A percentile compares a stretch with the other conserved stretches of the same genome.
phyloP scores from a whole-genome alignment of 169 alveolate species.

The Plasmodium gonderi region DNA sequence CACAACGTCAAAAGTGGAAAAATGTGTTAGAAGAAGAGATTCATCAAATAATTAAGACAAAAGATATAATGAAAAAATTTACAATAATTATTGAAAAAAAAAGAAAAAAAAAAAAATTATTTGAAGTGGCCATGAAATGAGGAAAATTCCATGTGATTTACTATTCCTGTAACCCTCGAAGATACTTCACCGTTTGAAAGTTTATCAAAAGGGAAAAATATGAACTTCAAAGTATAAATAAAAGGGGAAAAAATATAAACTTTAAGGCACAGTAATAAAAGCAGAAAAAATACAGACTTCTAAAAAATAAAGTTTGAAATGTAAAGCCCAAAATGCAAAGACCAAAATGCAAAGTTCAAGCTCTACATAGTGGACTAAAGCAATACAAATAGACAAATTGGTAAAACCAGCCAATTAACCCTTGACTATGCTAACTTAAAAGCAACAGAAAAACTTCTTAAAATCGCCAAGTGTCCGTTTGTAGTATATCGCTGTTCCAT shows the following conservation, averaged over 20 bases:
- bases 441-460: conserved; percentile 45
- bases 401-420: too few species aligned
- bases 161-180: background rate
- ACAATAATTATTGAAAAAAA: background rate
- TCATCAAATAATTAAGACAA: too few species aligned
- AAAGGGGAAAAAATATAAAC: background rate
- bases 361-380: background rate
- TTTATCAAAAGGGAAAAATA: background rate
- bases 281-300: background rate
- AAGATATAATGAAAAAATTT: background rate
- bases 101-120: background rate
- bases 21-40: too few species aligned
- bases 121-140: background rate
- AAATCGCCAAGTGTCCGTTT: conserved; percentile 26
- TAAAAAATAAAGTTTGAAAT: background rate
- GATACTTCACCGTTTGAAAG: background rate
- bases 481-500: conserved; percentile 73
- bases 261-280: background rate
- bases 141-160: background rate
- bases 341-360: background rate
- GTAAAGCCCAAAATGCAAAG: conserved; percentile 9
- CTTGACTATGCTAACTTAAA: background rate
- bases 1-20: background rate
- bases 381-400: background rate
- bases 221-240: background rate